Evolutionary conservation across 495 filamentous ascomycete species (phyloP), one percentile per base, ranked within the genome.

Genomic region (Cetradonia linearis): DNA sequence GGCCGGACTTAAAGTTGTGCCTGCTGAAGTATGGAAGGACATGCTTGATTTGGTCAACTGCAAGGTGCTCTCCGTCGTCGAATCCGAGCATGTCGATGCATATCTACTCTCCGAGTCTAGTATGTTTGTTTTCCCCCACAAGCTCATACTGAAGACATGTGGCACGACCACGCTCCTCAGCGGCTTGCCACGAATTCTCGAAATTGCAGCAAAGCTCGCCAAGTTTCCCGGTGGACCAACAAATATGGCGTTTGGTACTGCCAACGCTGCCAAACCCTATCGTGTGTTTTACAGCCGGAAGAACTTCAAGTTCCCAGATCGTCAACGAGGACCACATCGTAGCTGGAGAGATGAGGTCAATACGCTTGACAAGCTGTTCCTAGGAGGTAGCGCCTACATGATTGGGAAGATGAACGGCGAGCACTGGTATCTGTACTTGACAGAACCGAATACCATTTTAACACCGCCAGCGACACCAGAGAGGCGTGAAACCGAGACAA

Each of bases 341-440:
- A 97, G 91, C 82, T 99, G 94, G 94, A 85, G 89, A 65, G 84
- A 96, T 66, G 94, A 99, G 70, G 94, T 99, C 64, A 84, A 83
- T 58, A 93, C 82, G 62, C 78, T 99, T 61, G 94, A 99, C 74
- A 82, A 83, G 66, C 86, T 88, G 67, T 97, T 97, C 70, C 77
- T 86, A 50, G 86, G 88, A 59, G 94, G 94, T 46, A 97, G 92
- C 72, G 94, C 94, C 34, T 99, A 99, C 74, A 94, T 97, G 91
- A 93, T 99, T 63, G 94, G 94, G 65, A 96, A 95, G 73, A 96
- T 97, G 91, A 99, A 99, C 68, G 92, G 93, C 62, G 94, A 97
- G 73, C 94, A 99, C 68, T 99, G 94, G 94, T 97, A 97, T 68
- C 76, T 99, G 42, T 99, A 97, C 72, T 81, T 96, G 70, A 99